Evolutionary conservation across 108 stramenopile genomes (phyloP).

Genomic region (Skeletonema tropicum): DNA sequence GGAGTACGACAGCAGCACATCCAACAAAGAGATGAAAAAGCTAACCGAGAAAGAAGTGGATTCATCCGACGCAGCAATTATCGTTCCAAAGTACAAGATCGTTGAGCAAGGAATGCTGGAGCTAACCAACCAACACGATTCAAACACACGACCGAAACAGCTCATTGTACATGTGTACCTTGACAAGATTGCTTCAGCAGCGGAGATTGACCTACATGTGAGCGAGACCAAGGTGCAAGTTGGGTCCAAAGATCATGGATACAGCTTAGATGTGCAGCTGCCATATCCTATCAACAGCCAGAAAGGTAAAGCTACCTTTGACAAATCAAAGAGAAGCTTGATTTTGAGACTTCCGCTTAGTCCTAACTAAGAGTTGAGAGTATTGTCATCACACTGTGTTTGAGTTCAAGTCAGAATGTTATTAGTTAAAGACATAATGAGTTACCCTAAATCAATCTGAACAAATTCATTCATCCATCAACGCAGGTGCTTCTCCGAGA

Average conservation of each 20-base stretch:
- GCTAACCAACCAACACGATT: constrained; percentile 15
- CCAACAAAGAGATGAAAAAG: background rate
- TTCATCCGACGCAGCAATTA: background rate
- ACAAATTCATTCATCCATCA: constrained; percentile 27
- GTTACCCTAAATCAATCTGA: background rate
- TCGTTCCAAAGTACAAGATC: constrained; percentile 34
- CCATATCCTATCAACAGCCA: constrained; percentile 26
- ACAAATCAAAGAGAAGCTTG: constrained; percentile 16
- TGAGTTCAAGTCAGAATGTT: background rate
- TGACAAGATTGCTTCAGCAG: constrained; percentile 9
- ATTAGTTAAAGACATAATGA: background rate
- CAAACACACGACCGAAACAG: constrained; percentile 18
- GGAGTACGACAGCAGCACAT: too few species aligned
- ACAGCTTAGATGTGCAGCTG: constrained; percentile 14
- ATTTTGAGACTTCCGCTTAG: constrained; percentile 31
- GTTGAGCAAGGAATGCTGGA: constrained; percentile 41
- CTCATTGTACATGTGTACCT: constrained; percentile 27
- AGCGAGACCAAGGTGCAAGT: constrained; percentile 19
- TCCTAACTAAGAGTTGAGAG: background rate
- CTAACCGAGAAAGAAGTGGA: background rate
- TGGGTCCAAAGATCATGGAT: constrained; percentile 1
- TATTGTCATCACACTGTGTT: too few species aligned
- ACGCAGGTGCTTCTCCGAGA: constrained; percentile 34
- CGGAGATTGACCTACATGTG: constrained; percentile 31
- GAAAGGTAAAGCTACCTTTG: constrained; percentile 31